phyloP scores from a whole-genome alignment of 192 early-diverging fungal genomes.

The Coemansia umbellata region DNA sequence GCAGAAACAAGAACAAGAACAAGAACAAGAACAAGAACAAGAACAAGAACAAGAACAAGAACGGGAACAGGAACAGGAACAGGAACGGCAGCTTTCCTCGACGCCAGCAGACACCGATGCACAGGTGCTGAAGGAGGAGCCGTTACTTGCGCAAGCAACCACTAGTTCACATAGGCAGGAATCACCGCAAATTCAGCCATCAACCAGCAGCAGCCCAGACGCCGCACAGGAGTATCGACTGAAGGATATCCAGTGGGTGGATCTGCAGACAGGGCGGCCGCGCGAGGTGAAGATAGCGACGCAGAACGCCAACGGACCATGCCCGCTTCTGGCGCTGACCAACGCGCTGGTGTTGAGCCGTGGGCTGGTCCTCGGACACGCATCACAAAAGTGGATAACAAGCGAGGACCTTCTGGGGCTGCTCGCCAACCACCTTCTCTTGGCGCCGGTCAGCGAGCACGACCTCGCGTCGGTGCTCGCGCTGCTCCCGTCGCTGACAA shows the following conservation, averaged over 20 bases:
- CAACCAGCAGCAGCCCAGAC: slow-evolving; percentile 1
- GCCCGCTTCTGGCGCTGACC: slow-evolving; percentile 78
- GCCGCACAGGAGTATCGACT: slow-evolving; percentile 57
- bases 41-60: too few relatives aligned
- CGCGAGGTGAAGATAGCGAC: slow-evolving; percentile 72
- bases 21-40: too few relatives aligned
- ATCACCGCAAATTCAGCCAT: too few relatives aligned
- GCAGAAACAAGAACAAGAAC: background rate
- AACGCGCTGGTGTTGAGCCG: slow-evolving; percentile 79
- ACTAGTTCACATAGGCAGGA: too few relatives aligned
- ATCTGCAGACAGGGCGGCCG: slow-evolving; percentile 42
- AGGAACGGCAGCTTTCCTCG: too few relatives aligned
- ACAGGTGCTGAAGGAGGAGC: too few relatives aligned
- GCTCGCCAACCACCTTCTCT: slow-evolving; percentile 71
- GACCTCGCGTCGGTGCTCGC: slow-evolving; percentile 9
- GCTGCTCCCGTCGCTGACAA: slow-evolving; percentile 29
- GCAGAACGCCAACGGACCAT: slow-evolving; percentile 93
- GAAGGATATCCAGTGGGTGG: slow-evolving; percentile 68
- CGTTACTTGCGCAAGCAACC: too few relatives aligned
- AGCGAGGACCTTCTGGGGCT: slow-evolving; percentile 67
- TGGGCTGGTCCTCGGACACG: slow-evolving; percentile 56
- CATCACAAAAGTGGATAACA: slow-evolving; percentile 53
- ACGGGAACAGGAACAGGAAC: too few relatives aligned
- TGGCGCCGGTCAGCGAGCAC: slow-evolving; percentile 1
- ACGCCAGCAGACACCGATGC: too few relatives aligned